phyloP scores from a whole-genome alignment of 306 rosid species.

The Cicer cuneatum region DNA sequence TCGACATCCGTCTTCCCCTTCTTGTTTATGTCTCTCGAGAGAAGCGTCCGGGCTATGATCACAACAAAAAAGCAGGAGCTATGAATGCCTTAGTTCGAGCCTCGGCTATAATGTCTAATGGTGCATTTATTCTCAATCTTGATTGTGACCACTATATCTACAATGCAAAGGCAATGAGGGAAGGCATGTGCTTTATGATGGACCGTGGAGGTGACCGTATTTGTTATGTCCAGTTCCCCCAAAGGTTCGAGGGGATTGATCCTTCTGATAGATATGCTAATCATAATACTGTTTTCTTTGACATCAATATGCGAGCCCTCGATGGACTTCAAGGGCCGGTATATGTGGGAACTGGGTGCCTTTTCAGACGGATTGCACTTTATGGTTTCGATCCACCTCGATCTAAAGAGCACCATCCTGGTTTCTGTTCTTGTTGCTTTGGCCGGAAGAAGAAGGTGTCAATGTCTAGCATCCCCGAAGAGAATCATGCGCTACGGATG shows the following conservation, averaged over 20 bases:
- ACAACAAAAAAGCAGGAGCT: slow-evolving; percentile 96
- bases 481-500: slow-evolving; percentile 78
- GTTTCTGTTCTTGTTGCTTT: slow-evolving; percentile 79
- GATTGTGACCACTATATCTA: slow-evolving; percentile 93
- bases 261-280: slow-evolving; percentile 98
- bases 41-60: slow-evolving; percentile 96
- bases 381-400: slow-evolving; percentile 99
- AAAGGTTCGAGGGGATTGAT: slow-evolving; percentile 96
- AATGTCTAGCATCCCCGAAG: slow-evolving; percentile 59
- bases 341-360: slow-evolving; percentile 96
- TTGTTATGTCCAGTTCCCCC: slow-evolving; percentile 97
- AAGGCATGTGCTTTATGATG: slow-evolving; percentile 98
- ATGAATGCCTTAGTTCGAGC: slow-evolving; percentile 96
- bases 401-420: slow-evolving; percentile 68
- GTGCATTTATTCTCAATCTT: slow-evolving; percentile 90
- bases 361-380: slow-evolving; percentile 85
- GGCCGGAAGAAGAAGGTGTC: slow-evolving; percentile 56
- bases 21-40: slow-evolving; percentile 96
- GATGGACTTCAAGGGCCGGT: slow-evolving; percentile 98
- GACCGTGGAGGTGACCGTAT: slow-evolving; percentile 95
- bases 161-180: slow-evolving; percentile 91
- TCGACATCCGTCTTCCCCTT: slow-evolving; percentile 91
- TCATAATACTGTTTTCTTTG: slow-evolving; percentile 96
- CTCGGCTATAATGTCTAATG: slow-evolving; percentile 93
- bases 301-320: slow-evolving; percentile 96